Evolutionary conservation across 2,329 filamentous ascomycete species (phyloP).

Genomic region (Graphiopsis chlorocephala): DNA sequence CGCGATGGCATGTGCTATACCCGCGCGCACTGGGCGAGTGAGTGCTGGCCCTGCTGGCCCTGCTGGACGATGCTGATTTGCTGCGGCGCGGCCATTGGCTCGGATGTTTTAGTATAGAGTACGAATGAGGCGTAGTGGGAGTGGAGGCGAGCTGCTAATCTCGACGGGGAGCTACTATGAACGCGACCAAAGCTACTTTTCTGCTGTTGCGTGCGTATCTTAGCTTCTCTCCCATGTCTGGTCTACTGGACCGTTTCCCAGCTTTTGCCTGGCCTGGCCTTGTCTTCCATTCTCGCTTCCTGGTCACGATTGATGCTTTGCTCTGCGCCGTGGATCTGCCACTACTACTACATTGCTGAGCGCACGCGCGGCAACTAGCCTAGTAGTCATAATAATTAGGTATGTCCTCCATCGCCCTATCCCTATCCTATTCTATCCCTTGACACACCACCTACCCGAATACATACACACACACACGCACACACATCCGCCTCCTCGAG

Average conservation of each 20-base stretch:
- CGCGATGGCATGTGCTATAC: not conserved
- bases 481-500: not conserved
- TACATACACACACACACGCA: not conserved
- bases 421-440: not conserved
- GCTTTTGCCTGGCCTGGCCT: not conserved
- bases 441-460: not conserved
- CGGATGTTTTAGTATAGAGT: conserved; percentile 6
- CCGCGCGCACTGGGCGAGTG: too few relatives aligned
- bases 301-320: conserved; percentile 1
- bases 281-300: not conserved
- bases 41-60: too few relatives aligned
- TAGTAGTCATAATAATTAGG: not conserved
- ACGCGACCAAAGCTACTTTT: not conserved
- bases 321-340: conserved; percentile 9
- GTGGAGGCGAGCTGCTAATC: conserved; percentile 1
- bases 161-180: not conserved
- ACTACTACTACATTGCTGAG: not conserved
- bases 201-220: not conserved
- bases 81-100: conserved; percentile 3
- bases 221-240: not conserved
- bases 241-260: not conserved
- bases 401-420: not conserved
- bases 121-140: not conserved
- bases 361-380: not conserved
- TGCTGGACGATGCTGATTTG: conserved; percentile 5